Conservation (phyloP, 225 moss, liverwort and hornwort genomes). For the Thuidium tamariscinum region DNA sequence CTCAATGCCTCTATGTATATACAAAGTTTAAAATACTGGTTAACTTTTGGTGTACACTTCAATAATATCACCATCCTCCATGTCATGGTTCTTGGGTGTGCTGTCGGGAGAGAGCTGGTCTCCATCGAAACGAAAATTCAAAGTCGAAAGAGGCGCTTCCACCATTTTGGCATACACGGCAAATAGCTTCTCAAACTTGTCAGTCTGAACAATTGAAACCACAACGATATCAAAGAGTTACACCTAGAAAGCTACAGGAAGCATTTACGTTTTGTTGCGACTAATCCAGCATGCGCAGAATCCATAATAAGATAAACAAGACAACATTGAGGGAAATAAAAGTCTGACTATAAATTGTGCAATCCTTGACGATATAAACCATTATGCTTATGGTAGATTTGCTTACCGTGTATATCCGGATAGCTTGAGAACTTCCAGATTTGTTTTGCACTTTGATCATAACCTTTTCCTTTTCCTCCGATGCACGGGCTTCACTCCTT, state of each 20-base stretch:
- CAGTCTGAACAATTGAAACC: slow-evolving; percentile 31
- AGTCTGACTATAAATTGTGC: neutral
- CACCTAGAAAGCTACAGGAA: neutral
- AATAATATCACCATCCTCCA: slow-evolving; percentile 75
- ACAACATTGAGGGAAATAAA: neutral
- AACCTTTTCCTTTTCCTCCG: slow-evolving; percentile 38
- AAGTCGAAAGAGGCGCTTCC: slow-evolving; percentile 25
- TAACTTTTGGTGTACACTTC: slow-evolving; percentile 46
- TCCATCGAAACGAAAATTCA: slow-evolving; percentile 65
- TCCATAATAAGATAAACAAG: neutral
- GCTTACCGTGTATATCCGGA: slow-evolving; percentile 45
- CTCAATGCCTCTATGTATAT: neutral
- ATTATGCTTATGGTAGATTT: neutral
- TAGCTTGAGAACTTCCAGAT: slow-evolving; percentile 24
- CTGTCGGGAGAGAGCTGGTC: slow-evolving; percentile 42
- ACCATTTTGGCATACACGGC: slow-evolving; percentile 39
- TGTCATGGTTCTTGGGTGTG: slow-evolving; percentile 46
- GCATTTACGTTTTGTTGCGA: neutral
- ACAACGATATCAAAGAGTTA: neutral
- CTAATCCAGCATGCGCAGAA: neutral
- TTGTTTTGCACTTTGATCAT: slow-evolving; percentile 56
- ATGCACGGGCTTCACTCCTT: neutral
- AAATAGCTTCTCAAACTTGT: slow-evolving; percentile 70
- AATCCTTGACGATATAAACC: neutral
- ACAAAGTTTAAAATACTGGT: neutral